These are phyloP conservation scores for Phycomyces blakesleeanus DNA, from an alignment of 192 early-diverging fungal species.

Conservation along the genomic window DNA sequence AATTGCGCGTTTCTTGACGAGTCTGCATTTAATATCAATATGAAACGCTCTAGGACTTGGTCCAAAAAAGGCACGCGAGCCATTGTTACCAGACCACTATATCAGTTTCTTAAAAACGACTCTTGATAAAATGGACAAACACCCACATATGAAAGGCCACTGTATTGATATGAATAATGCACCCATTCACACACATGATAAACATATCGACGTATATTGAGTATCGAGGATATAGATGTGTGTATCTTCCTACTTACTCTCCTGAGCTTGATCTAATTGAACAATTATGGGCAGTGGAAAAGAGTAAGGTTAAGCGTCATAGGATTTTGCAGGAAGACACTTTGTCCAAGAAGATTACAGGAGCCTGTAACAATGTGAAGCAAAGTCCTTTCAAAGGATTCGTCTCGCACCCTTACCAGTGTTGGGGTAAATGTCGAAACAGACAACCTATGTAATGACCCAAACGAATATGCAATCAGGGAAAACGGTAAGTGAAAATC, in stretches of 20 bases:
- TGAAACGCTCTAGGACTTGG: constrained; percentile 4
- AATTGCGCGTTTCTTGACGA: constrained; percentile 7
- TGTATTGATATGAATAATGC: too few relatives aligned
- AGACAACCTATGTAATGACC: constrained; percentile 12
- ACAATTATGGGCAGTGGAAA: constrained; percentile 18
- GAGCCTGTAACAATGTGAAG: constrained; percentile 13
- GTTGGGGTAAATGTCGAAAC: too few relatives aligned
- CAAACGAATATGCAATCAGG: constrained; percentile 11
- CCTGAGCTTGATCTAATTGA: constrained; percentile 26
- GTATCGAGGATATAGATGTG: constrained; percentile 11
- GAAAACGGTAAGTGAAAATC: constrained; percentile 1
- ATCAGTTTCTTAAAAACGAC: not conserved
- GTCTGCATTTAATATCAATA: constrained; percentile 8
- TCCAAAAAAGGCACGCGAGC: constrained; percentile 13
- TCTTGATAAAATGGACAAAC: not conserved
- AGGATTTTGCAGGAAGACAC: constrained; percentile 16
- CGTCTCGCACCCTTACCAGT: constrained; percentile 13
- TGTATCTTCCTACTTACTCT: constrained; percentile 27
- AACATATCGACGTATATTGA: not conserved
- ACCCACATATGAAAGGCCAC: too few relatives aligned
- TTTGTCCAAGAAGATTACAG: constrained; percentile 15
- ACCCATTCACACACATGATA: too few relatives aligned
- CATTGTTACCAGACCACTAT: not conserved
- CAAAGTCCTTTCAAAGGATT: constrained; percentile 16
- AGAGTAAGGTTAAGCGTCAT: constrained; percentile 17